Percentiles rank a stretch among this genome's conserved stretches.
phyloP scores from a whole-genome alignment of 306 rosid species.

The Aeschynomene evenia region DNA sequence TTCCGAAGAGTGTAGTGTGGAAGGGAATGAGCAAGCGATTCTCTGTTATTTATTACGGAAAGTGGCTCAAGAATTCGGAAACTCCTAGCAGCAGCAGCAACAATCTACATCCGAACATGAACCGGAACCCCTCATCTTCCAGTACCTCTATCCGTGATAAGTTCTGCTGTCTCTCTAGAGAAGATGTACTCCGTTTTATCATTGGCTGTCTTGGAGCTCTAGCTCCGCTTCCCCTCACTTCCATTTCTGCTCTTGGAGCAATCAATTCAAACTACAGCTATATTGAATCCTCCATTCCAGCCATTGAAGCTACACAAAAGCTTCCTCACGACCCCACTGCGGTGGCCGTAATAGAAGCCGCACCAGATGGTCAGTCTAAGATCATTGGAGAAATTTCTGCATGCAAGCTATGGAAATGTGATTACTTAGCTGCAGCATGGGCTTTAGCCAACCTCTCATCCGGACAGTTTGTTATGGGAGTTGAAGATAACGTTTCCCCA shows the following conservation, averaged over 20 bases:
- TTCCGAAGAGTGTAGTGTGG: slow-evolving; percentile 81
- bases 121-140: slow-evolving; percentile 58
- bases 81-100: slow-evolving; percentile 53
- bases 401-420: slow-evolving; percentile 91
- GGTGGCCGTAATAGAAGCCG: slow-evolving; percentile 68
- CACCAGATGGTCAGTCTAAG: slow-evolving; percentile 49
- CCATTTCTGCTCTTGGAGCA: slow-evolving; percentile 71
- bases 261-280: slow-evolving; percentile 68
- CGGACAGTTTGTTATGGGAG: slow-evolving; percentile 98
- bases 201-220: slow-evolving; percentile 97
- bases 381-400: slow-evolving; percentile 95
- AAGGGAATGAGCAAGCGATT: slow-evolving; percentile 98
- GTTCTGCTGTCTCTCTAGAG: slow-evolving; percentile 91
- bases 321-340: slow-evolving; percentile 79
- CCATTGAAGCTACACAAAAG: slow-evolving; percentile 56
- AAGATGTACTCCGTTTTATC: slow-evolving; percentile 92
- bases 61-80: slow-evolving; percentile 83
- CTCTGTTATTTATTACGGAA: slow-evolving; percentile 82
- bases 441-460: slow-evolving; percentile 86
- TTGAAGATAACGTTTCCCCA: slow-evolving; percentile 70
- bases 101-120: slow-evolving; percentile 49
- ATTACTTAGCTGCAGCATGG: slow-evolving; percentile 87
- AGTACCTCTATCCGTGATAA: slow-evolving; percentile 42
- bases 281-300: slow-evolving; percentile 70
- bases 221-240: slow-evolving; percentile 92